Percentiles rank a stretch among this genome's conserved stretches.
Conservation (phyloP, 2,329 filamentous ascomycete species). For the Ascocoryne sarcoides region DNA sequence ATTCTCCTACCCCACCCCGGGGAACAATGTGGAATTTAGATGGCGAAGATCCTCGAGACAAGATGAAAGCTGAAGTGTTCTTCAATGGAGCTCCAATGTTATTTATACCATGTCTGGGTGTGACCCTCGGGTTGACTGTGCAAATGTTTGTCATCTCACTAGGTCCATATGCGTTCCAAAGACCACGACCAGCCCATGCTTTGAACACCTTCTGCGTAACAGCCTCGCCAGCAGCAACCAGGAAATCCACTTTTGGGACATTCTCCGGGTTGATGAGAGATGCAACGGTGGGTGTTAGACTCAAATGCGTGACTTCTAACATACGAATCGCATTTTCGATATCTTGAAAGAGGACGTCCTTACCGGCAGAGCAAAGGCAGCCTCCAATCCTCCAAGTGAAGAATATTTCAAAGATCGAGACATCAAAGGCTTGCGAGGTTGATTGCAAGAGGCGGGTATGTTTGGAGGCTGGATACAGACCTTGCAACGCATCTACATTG, state of each 20-base stretch:
- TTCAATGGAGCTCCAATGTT: constrained; percentile 68
- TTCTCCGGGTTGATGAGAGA: constrained; percentile 60
- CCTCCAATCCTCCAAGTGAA: constrained; percentile 74
- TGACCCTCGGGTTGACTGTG: constrained; percentile 57
- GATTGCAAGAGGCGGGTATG: constrained; percentile 61
- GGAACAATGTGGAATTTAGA: constrained; percentile 50
- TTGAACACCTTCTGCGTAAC: constrained; percentile 63
- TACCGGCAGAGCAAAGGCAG: constrained; percentile 65
- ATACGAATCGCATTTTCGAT: constrained; percentile 57
- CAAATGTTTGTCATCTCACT: constrained; percentile 86
- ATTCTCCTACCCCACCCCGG: constrained; percentile 65
- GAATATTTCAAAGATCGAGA: constrained; percentile 87
- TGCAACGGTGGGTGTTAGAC: constrained; percentile 78
- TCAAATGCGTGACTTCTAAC: constrained; percentile 67
- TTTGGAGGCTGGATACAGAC: constrained; percentile 51
- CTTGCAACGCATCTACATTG: constrained; percentile 59
- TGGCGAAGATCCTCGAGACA: constrained; percentile 31
- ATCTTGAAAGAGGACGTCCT: constrained; percentile 66
- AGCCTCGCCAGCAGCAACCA: constrained; percentile 75
- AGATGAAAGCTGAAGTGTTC: constrained; percentile 56
- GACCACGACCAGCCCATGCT: constrained; percentile 55
- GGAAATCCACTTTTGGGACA: constrained; percentile 62
- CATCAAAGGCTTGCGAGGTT: constrained; percentile 78
- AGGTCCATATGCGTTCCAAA: constrained; percentile 79
- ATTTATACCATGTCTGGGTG: constrained; percentile 48